phyloP scores from a whole-genome alignment of 257 asterid species.

The Solanum habrochaites region DNA sequence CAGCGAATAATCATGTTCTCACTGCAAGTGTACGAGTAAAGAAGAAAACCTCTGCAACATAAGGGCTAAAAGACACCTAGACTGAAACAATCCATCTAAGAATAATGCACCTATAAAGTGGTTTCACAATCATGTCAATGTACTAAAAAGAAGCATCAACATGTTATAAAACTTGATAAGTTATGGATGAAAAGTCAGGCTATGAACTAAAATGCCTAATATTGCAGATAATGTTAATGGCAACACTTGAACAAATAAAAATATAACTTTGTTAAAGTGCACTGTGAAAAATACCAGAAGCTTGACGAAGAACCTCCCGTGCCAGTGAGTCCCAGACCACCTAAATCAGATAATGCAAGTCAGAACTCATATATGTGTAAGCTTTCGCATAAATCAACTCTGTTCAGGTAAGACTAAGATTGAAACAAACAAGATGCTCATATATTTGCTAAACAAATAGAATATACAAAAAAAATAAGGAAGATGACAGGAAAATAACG shows the following conservation, averaged over 20 bases:
- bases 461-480: not conserved
- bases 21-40: too few species aligned
- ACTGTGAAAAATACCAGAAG: slow-evolving; percentile 49
- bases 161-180: not conserved
- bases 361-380: not conserved
- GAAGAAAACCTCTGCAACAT: not conserved
- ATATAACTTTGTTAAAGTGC: not conserved
- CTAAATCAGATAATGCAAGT: slow-evolving; percentile 17
- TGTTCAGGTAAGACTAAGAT: not conserved
- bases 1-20: not conserved
- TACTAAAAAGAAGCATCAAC: not conserved
- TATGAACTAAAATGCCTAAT: not conserved
- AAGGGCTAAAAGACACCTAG: not conserved
- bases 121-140: not conserved
- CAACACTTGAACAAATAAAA: not conserved
- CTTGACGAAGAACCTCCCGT: slow-evolving; percentile 66
- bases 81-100: not conserved
- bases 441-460: not conserved
- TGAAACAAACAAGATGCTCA: not conserved
- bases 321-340: slow-evolving; percentile 85
- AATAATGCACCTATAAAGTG: not conserved
- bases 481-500: not conserved
- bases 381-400: not conserved
- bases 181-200: not conserved
- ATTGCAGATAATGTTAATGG: not conserved